A percentile compares a stretch with the other conserved stretches of the same genome.
These are phyloP conservation scores for Porphyrellus cyaneotinctus DNA, from an alignment of 768 basidiomycete species.

Conservation along the genomic window DNA sequence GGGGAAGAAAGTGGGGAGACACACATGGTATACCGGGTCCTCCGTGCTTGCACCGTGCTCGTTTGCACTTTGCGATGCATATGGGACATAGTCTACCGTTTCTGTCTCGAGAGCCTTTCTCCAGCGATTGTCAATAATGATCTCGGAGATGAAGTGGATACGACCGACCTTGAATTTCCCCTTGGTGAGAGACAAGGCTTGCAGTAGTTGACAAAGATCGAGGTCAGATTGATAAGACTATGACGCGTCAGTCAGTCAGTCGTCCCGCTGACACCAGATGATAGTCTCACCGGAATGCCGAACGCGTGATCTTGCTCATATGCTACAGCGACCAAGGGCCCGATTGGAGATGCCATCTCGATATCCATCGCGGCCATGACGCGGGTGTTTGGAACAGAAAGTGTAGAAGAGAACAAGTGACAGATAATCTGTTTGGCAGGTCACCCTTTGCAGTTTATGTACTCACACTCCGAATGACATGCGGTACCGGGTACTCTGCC, in stretches of 20 bases:
- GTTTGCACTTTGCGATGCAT: conserved; percentile 33
- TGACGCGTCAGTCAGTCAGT: not conserved
- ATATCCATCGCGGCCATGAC: conserved; percentile 28
- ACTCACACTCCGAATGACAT: conserved; percentile 21
- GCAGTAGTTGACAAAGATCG: conserved; percentile 52
- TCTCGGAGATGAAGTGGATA: not conserved
- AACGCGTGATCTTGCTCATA: conserved; percentile 18
- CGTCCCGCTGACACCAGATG: not conserved
- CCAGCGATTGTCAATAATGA: conserved; percentile 25
- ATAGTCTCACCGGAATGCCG: conserved; percentile 18
- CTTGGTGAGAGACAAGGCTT: conserved; percentile 46
- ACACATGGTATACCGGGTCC: conserved; percentile 42
- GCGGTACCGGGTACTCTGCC: conserved; percentile 25
- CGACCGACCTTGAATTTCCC: conserved; percentile 29
- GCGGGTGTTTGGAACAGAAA: not conserved
- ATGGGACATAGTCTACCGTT: conserved; percentile 19
- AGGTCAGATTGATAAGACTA: conserved; percentile 32
- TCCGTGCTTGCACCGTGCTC: conserved; percentile 43
- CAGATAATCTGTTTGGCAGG: conserved; percentile 14
- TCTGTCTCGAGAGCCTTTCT: conserved; percentile 31
- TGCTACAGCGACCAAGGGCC: conserved; percentile 24
- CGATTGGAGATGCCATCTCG: conserved; percentile 32
- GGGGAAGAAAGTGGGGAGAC: conserved; percentile 1
- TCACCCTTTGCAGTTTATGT: conserved; percentile 23
- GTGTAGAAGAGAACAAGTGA: not conserved